Evolutionary conservation across 1,284 basidiomycete species (phyloP), one percentile per base, ranked within the genome.

Genomic region (Jaminaea rosea): DNA sequence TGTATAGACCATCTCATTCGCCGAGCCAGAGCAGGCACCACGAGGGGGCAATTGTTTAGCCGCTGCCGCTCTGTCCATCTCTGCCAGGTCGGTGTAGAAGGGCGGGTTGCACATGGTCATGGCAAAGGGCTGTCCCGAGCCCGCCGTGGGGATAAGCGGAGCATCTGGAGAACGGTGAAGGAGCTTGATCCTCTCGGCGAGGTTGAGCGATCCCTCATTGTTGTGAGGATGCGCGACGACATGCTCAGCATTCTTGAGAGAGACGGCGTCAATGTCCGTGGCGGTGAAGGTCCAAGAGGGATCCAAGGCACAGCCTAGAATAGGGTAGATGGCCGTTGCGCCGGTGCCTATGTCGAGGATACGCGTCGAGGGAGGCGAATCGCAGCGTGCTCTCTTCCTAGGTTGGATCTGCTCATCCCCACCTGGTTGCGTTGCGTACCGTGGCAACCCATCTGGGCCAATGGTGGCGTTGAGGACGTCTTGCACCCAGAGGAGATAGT

Each of bases 91-190:
- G 11, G 77, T 72, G 69, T 93, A 97, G 75, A 97, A 97, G 0
- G 92, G 92, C 0, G 93, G 93, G 69, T 97, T 97, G 76, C 91
- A 96, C 83, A 97, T 88, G 0, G 83, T 83, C 17, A 10, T 19
- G 21, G 28, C 21, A n/a, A 24, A 10, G 17, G n/a, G 10, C 24
- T n/a, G 11, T 11, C 26, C 26, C 13, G 83, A 11, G 11, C 29
- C n/a, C 24, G 17, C 29, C 13, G 24, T 78, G 29, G 77, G 76
- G 3, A 87, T 75, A 31, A 88, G 79, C 0, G 76, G 76, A 1
- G 76, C 78, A 0, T 73, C 64, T 0, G 69, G 56, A 0, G 74
- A 67, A 0, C 78, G 75, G 46, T 76, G 75, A 1, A 79, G 32
- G 9, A 88, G 58, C 0, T 62, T 50, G 27, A 90, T 81, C 4